Base-by-base conservation (phyloP, 2,329 filamentous ascomycete species). In the Colletotrichum melonis region DNA sequence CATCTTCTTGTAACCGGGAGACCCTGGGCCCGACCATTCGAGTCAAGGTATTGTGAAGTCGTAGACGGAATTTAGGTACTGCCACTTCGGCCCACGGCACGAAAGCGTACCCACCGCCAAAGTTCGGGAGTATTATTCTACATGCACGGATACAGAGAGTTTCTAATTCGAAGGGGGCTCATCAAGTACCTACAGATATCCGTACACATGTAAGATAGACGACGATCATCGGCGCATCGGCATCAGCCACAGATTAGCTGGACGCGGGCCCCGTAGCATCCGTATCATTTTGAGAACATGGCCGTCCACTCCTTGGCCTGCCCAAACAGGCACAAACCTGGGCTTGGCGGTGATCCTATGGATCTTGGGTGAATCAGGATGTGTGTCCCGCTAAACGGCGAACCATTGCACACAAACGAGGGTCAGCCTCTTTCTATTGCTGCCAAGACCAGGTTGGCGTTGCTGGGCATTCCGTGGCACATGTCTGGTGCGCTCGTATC, bases 391-490 rank as follows among this genome's bases (percentile, higher is more conserved):
- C 42, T 19, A n/a, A 49, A 49, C 42, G 42, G 19, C 42, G 42
- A n/a, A 49, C 19, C 19, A 12, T 16, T 19, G 16, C 5, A 24
- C 19, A 28, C n/a, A 38, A 54, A 65, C 30, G 63, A 65, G 46
- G 42, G 16, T 49, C 38, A 19, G 42, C 42, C 42, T 49, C 42
- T 49, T 49, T 49, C 42, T 49, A n/a, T 30, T 14, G 14, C 63
- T n/a, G 63, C 63, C 63, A 65, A 56, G 63, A 9, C 8, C n/a
- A n/a, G 8, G 63, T 63, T 63, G 19, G 60, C 26, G 60, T 26
- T 42, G 28, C 60, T 52, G 26, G 38, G 59, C 59, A 63, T 49
- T 30, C 59, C 59, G 38, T 63, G 38, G 16, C 59, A 49, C 58
- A n/a, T 49, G 38, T 63, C 30, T 22, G 42, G 24, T 26, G 16